phyloP scores from a whole-genome alignment of 495 filamentous ascomycete genomes.

The Platismatia glauca region DNA sequence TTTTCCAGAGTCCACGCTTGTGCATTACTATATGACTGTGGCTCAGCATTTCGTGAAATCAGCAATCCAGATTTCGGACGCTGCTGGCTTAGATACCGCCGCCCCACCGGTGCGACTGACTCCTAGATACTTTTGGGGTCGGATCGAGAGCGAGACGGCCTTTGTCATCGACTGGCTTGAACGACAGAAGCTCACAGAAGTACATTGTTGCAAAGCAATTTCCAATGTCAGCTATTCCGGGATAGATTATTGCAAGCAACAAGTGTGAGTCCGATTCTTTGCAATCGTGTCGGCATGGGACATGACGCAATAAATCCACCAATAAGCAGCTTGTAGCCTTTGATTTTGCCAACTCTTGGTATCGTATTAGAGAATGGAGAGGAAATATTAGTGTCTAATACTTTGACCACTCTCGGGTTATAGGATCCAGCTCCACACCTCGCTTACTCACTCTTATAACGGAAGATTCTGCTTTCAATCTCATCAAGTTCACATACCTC shows the following conservation, averaged over 20 bases:
- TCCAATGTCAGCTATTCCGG: neutral
- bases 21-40: neutral
- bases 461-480: neutral
- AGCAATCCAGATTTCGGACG: neutral
- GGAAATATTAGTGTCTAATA: neutral
- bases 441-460: no score
- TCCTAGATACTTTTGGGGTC: neutral
- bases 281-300: no score
- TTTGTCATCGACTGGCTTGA: neutral
- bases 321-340: no score
- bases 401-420: neutral
- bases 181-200: neutral
- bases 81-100: neutral
- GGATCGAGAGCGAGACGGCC: neutral
- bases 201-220: neutral
- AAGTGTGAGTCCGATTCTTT: neutral
- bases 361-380: neutral
- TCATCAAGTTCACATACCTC: neutral
- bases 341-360: no score
- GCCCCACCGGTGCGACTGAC: no score
- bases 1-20: constrained; percentile 1
- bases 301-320: no score
- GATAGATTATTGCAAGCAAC: neutral
- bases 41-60: neutral
- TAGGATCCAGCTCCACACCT: no score